Base-by-base conservation (phyloP, 2,329 filamentous ascomycete species). In the Alternaria dauci region DNA sequence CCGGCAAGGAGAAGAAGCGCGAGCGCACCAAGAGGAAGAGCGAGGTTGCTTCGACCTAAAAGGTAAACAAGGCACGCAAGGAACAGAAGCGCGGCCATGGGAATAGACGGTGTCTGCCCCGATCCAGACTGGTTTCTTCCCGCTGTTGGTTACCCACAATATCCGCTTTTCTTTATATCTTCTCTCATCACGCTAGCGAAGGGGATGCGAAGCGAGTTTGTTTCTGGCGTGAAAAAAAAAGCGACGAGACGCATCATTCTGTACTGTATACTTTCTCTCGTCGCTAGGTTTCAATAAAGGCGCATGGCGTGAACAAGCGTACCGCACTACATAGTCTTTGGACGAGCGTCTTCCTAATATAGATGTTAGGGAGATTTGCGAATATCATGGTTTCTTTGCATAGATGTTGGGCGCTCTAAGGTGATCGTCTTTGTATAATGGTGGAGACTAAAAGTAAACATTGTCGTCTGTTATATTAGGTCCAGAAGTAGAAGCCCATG, bases 1-100 rank as follows among this genome's bases (percentile, higher is more conserved):
- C 54, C 3, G 42, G 38, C 38, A 62, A 70, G 48, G 73, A 74
- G 61, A 70, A 75, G 68, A 78, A 77, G 72, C 66, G 74, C 6
- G 74, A 76, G 42, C 66, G 74, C 7, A 69, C 59, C 42, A 78
- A 78, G 72, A 65, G 73, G 46, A 78, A 78, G 73, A 70, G 68
- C 61, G 75, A 76, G 63, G 72, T 53, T 47, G 61, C 56, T 28
- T 62, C 69, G 52, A 59, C 69, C 23, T 76, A 69, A 63, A 54
- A 20, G n/a, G n/a, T 20, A 39, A 39, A 55, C 16, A 58, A 59
- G 38, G 26, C 57, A 1, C 34, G 38, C 32, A 60, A 70, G 48
- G 72, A 74, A 59, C 68, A 75, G 68, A 78, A 76, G 72, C 66
- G 73, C 6, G 74, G 76, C 43, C 65, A 72, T 9, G 68, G 60